A percentile compares a stretch with the other conserved stretches of the same genome.
phyloP scores from a whole-genome alignment of 129 eudicot species.

The Flaveria brownii region DNA sequence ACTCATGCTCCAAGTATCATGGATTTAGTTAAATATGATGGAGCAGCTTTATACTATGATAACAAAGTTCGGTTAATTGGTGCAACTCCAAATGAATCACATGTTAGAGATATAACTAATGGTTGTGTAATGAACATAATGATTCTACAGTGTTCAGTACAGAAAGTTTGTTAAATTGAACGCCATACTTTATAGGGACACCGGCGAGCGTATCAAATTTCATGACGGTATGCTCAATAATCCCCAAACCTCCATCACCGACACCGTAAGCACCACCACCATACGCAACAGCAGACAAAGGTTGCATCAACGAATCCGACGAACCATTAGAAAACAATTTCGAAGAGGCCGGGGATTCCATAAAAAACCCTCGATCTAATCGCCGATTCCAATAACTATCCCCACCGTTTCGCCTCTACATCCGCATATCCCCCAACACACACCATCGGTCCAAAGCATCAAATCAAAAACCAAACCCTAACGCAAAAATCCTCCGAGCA shows the following conservation, averaged over 20 bases:
- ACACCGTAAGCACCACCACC: slow-evolving; percentile 18
- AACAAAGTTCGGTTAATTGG: slow-evolving; percentile 55
- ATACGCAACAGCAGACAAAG: slow-evolving; percentile 21
- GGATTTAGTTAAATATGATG: slow-evolving; percentile 76
- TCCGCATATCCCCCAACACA: slow-evolving; percentile 30
- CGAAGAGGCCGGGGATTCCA: slow-evolving; percentile 35
- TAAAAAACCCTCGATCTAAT: slow-evolving; percentile 33
- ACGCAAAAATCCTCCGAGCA: slow-evolving; percentile 15
- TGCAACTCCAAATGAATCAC: slow-evolving; percentile 58
- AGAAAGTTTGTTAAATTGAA: slow-evolving; percentile 55
- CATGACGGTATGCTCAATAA: slow-evolving; percentile 64
- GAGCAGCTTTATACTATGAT: slow-evolving; percentile 54
- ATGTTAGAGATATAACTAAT: slow-evolving; percentile 50
- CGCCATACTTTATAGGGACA: slow-evolving; percentile 89
- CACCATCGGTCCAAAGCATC: slow-evolving; percentile 32
- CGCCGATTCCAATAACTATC: slow-evolving; percentile 23
- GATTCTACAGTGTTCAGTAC: slow-evolving; percentile 70
- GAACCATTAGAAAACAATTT: slow-evolving; percentile 31
- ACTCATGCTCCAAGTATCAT: slow-evolving; percentile 66
- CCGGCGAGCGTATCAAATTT: slow-evolving; percentile 93
- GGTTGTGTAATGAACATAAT: slow-evolving; percentile 49
- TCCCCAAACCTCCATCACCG: slow-evolving; percentile 24
- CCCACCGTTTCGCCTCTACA: slow-evolving; percentile 35
- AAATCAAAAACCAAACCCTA: slow-evolving; percentile 24
- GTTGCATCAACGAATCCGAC: slow-evolving; percentile 29